Conservation (phyloP, 179 eudicot species). For the Beta corolliflora region DNA sequence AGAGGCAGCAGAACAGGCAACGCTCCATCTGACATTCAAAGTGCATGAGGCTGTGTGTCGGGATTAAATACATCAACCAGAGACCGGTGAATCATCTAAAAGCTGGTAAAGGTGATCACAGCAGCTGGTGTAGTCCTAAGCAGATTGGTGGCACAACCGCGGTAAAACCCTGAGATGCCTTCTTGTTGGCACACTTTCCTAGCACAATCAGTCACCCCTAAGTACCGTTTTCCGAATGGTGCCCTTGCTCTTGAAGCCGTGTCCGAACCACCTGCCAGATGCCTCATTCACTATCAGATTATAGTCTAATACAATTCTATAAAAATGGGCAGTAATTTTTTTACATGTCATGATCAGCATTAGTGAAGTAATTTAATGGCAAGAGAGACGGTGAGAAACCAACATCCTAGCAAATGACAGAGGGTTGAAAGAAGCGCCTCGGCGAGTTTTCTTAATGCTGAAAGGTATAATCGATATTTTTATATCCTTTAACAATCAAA, state of each 20-base stretch:
- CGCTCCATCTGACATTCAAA: conserved; percentile 34
- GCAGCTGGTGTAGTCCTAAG: conserved; percentile 95
- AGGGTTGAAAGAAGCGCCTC: neutral
- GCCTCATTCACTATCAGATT: conserved; percentile 7
- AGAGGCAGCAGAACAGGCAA: conserved; percentile 18
- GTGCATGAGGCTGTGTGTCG: conserved; percentile 57
- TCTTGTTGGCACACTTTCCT: conserved; percentile 70
- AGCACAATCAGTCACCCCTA: conserved; percentile 73
- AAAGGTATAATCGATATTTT: neutral
- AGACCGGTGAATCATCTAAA: conserved; percentile 93
- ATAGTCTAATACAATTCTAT: neutral
- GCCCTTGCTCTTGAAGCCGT: conserved; percentile 95
- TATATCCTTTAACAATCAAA: neutral
- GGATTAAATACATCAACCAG: conserved; percentile 54
- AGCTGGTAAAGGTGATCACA: conserved; percentile 94
- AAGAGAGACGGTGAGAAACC: neutral
- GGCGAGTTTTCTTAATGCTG: neutral
- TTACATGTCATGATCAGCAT: neutral
- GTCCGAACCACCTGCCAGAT: conserved; percentile 75
- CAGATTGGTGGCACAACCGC: conserved; percentile 92
- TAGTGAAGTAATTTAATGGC: neutral
- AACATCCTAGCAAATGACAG: neutral
- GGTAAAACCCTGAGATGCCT: conserved; percentile 82
- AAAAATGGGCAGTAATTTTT: neutral
- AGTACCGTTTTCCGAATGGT: conserved; percentile 75